phyloP scores from a whole-genome alignment of 768 basidiomycete species.

The Mycena haematopus region DNA sequence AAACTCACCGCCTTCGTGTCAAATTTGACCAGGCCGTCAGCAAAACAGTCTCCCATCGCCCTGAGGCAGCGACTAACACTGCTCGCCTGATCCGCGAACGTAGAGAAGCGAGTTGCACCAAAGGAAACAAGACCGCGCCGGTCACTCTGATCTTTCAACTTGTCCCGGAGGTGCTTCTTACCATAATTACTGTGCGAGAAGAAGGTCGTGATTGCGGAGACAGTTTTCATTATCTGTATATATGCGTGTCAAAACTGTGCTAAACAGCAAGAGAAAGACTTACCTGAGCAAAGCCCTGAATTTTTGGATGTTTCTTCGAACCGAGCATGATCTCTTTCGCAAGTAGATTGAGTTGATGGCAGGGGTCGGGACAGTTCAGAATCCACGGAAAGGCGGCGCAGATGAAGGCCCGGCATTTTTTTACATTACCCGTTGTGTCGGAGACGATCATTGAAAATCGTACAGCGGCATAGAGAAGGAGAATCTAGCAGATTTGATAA shows the following conservation, averaged over 20 bases:
- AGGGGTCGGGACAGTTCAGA: constrained; percentile 29
- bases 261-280: too few species aligned
- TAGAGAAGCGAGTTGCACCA: constrained; percentile 11
- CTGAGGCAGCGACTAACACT: constrained; percentile 4
- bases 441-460: constrained; percentile 28
- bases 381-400: constrained; percentile 29
- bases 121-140: constrained; percentile 5
- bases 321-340: constrained; percentile 29
- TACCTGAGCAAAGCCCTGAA: constrained; percentile 13
- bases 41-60: constrained; percentile 1
- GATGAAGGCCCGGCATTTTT: constrained; percentile 25
- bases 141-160: constrained; percentile 4
- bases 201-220: constrained; percentile 4
- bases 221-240: constrained; percentile 7
- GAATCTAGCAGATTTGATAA: background rate
- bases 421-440: constrained; percentile 29
- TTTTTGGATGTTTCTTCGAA: constrained; percentile 22
- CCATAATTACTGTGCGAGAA: constrained; percentile 24
- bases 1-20: constrained; percentile 19
- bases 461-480: constrained; percentile 13
- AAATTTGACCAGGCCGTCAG: background rate
- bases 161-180: constrained; percentile 13
- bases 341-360: constrained; percentile 29
- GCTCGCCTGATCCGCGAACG: constrained; percentile 8
- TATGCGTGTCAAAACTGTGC: too few species aligned